Evolutionary conservation across 1,284 basidiomycete genomes (phyloP).

Genomic region (Apiotrichum montevideense): DNA sequence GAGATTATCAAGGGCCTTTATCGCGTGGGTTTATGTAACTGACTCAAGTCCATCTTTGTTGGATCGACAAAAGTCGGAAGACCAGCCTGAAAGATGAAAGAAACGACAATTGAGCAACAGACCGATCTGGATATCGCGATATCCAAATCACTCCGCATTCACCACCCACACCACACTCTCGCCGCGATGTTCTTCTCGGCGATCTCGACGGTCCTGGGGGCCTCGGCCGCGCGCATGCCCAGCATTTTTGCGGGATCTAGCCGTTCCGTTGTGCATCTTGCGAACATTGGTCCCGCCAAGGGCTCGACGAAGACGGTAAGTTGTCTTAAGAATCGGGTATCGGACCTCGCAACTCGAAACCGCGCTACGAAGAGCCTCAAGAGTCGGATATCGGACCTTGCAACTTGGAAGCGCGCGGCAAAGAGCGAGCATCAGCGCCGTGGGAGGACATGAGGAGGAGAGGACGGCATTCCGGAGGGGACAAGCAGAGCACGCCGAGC

Average conservation of each 20-base stretch:
- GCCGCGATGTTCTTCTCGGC: constrained; percentile 19
- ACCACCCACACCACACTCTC: background rate
- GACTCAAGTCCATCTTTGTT: background rate
- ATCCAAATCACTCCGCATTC: too few species aligned
- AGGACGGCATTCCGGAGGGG: too few species aligned
- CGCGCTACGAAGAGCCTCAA: too few species aligned
- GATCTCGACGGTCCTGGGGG: constrained; percentile 11
- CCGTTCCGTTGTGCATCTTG: constrained; percentile 28
- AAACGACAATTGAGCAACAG: too few species aligned
- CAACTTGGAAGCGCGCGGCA: too few species aligned
- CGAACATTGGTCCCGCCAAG: constrained; percentile 33
- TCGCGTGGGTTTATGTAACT: too few species aligned
- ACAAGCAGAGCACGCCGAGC: too few species aligned
- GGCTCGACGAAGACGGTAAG: constrained; percentile 36
- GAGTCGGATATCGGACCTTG: too few species aligned
- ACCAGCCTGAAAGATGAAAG: background rate
- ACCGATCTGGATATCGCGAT: too few species aligned
- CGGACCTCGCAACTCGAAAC: background rate
- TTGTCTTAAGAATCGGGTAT: constrained; percentile 20
- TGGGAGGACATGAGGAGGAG: too few species aligned
- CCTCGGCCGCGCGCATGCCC: constrained; percentile 14
- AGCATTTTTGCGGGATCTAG: constrained; percentile 12
- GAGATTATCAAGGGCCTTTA: too few species aligned
- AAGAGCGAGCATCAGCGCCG: too few species aligned
- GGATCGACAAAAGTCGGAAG: background rate